Base-by-base conservation (phyloP, 2,329 filamentous ascomycete genomes). In the Hymenoscyphus occultus region DNA sequence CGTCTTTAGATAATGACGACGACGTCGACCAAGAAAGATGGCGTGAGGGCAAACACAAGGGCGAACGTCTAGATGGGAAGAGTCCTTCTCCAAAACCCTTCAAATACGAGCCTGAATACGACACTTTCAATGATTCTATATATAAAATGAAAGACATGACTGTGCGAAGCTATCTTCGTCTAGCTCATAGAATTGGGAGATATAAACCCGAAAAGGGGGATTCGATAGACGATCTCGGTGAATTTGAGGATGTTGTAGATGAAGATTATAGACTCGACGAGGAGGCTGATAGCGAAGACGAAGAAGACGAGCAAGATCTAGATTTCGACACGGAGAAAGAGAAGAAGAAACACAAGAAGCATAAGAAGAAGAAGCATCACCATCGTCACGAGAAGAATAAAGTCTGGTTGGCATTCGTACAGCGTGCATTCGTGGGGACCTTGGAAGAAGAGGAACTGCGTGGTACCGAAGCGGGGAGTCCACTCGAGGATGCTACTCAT, bases 111-210 rank as follows among this genome's bases (percentile, higher is more conserved):
- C 81, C 96, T 59, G 92, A 97, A 76, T 99, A 99, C 76, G 88
- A 88, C 75, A 98, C 93, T 0, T 89, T 86, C 63, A 84, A 88
- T 28, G 93, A 98, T 75, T 78, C 86, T 65, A 77, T 89, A 0
- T 97, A 93, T 75, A 84, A 86, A 67, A 78, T 97, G 71, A 82
- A 85, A 56, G 94, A 98, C 77, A 79, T 99, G 76, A 98, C 94
- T 0, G 90, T 97, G 61, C 83, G 86, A 68, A 96, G 87, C 75
- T 90, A 90, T 75, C 80, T 98, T 56, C 84, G 90, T 67, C 82
- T 98, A 59, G 95, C 95, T 12, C 86, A 89, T 68, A 83, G 89
- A 63, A 96, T 98, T 73, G 91, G 90, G 1, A 80, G 85, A 61
- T 79, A 78, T 59, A 77, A 76, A 64, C 74, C 78, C 0, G 68